Conservation (phyloP, 2,329 filamentous ascomycete species). For the Paecilomyces fulvus region DNA sequence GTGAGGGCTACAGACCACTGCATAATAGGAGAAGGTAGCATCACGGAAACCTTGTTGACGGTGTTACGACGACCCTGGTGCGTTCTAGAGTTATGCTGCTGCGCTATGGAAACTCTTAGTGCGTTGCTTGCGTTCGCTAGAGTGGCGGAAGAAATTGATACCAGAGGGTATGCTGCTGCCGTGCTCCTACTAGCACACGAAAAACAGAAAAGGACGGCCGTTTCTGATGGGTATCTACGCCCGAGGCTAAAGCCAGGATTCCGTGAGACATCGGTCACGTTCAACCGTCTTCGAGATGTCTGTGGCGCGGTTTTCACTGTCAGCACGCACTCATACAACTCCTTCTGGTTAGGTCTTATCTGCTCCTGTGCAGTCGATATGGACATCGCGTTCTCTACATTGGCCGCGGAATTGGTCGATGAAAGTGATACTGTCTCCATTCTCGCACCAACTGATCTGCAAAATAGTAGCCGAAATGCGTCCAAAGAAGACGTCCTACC, state of each 20-base stretch:
- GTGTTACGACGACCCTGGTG: conserved; percentile 6
- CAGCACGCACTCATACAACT: background rate
- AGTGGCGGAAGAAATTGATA: conserved; percentile 2
- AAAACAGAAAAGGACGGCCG: background rate
- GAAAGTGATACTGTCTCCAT: background rate
- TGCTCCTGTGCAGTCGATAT: background rate
- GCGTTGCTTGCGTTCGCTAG: conserved; percentile 1
- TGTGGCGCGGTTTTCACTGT: background rate
- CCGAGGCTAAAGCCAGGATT: background rate
- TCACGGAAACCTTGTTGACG: conserved; percentile 1
- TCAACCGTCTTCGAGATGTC: background rate
- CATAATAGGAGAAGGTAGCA: conserved; percentile 3
- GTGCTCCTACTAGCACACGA: conserved; percentile 5
- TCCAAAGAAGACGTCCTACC: background rate
- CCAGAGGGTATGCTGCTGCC: conserved; percentile 1
- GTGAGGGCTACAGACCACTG: conserved; percentile 2
- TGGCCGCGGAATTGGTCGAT: background rate
- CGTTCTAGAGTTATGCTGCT: conserved; percentile 6
- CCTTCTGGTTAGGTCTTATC: background rate
- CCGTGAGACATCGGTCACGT: background rate
- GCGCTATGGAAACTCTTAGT: background rate
- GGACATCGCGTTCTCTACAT: background rate
- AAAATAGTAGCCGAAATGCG: background rate
- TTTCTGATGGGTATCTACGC: background rate
- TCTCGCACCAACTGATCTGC: background rate